These are phyloP conservation scores for Phytophthora citrophthora DNA, from an alignment of 352 stramenopile species.

Conservation along the genomic window DNA sequence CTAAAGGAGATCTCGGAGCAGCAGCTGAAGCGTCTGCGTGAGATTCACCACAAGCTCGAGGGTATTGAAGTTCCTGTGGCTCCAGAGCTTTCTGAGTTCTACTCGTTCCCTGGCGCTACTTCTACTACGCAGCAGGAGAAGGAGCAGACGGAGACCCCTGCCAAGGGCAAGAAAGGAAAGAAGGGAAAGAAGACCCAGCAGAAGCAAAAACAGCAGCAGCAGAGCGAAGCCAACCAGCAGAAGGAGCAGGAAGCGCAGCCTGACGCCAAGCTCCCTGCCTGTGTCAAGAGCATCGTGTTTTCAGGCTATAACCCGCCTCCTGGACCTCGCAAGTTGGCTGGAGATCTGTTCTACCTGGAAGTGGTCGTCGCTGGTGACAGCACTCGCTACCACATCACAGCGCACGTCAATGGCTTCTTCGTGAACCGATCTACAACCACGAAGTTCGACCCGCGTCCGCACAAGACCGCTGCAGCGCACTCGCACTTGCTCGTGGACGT, in stretches of 20 bases:
- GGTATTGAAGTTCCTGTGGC: slow-evolving; percentile 72
- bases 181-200: slow-evolving; percentile 50
- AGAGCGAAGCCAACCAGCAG: slow-evolving; percentile 33
- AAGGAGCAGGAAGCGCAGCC: slow-evolving; percentile 44
- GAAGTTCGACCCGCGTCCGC: slow-evolving; percentile 86
- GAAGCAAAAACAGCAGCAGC: slow-evolving; percentile 30
- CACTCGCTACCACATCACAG: slow-evolving; percentile 86
- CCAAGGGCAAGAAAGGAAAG: slow-evolving; percentile 47
- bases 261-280: slow-evolving; percentile 77
- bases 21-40: slow-evolving; percentile 77
- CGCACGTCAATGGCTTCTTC: slow-evolving; percentile 93
- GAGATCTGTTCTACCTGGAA: slow-evolving; percentile 96
- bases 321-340: slow-evolving; percentile 87
- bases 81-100: slow-evolving; percentile 73
- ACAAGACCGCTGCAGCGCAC: slow-evolving; percentile 38
- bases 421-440: slow-evolving; percentile 87
- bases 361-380: slow-evolving; percentile 74
- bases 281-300: slow-evolving; percentile 92
- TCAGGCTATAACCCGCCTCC: slow-evolving; percentile 96
- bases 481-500: slow-evolving; percentile 86
- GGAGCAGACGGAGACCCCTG: slow-evolving; percentile 28
- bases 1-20: slow-evolving; percentile 82
- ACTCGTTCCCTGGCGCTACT: slow-evolving; percentile 44
- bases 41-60: slow-evolving; percentile 87
- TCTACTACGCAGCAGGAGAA: slow-evolving; percentile 9